Conservation (phyloP, 306 rosid species). For the Prunus dulcis region DNA sequence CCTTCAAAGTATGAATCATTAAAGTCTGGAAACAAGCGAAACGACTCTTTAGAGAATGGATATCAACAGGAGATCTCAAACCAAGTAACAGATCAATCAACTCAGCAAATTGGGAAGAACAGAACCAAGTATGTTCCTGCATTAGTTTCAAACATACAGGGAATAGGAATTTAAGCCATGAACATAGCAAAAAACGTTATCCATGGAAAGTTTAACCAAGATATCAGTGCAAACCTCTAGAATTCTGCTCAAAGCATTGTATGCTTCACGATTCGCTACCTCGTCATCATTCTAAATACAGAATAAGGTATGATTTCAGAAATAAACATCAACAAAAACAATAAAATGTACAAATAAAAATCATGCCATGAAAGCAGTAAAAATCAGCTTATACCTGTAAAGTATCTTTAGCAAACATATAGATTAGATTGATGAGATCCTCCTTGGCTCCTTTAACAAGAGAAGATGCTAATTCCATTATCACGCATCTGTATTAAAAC, state of each 20-base stretch:
- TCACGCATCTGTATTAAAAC: conserved; percentile 48
- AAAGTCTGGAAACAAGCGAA: conserved; percentile 61
- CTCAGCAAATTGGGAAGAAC: conserved; percentile 53
- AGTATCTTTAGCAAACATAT: conserved; percentile 42
- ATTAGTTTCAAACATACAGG: conserved; percentile 27
- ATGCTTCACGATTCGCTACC: conserved; percentile 53
- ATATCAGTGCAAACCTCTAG: conserved; percentile 51
- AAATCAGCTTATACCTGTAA: conserved; percentile 56
- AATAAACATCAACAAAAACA: conserved; percentile 12
- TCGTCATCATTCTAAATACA: conserved; percentile 50
- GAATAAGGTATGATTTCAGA: conserved; percentile 19
- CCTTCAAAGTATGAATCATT: conserved; percentile 73
- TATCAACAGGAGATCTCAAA: conserved; percentile 53
- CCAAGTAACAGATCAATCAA: conserved; percentile 58
- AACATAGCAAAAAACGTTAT: neutral
- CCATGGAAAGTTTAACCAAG: neutral
- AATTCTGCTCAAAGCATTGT: conserved; percentile 66
- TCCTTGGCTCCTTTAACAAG: conserved; percentile 70
- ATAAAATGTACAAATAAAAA: conserved; percentile 4
- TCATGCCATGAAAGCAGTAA: neutral
- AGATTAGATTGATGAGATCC: conserved; percentile 66
- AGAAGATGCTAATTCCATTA: conserved; percentile 73
- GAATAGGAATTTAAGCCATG: conserved; percentile 15
- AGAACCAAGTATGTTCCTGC: conserved; percentile 69
- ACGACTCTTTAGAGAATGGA: conserved; percentile 58